phyloP scores from a whole-genome alignment of 1,139 yeast genomes.

The Taphrina confusa region DNA sequence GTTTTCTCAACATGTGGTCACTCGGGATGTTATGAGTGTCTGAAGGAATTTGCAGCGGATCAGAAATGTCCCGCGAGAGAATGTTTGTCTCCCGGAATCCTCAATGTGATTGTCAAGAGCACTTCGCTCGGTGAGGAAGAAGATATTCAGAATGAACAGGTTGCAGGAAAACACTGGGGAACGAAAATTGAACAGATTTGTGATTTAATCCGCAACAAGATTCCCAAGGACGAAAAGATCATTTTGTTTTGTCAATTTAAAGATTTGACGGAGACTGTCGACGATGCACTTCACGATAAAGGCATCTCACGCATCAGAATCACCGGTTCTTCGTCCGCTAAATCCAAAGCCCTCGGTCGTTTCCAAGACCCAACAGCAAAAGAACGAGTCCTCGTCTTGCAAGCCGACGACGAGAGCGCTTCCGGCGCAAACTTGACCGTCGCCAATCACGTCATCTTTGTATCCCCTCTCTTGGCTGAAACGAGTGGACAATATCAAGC shows the following conservation, averaged over 20 bases:
- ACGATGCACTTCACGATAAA: constrained; percentile 20
- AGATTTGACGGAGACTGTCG: constrained; percentile 31
- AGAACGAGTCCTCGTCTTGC: constrained; percentile 32
- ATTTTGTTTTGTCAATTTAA: constrained; percentile 35
- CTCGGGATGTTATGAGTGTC: constrained; percentile 33
- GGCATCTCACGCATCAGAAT: constrained; percentile 19
- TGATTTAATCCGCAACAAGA: constrained; percentile 9
- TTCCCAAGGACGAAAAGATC: constrained; percentile 33
- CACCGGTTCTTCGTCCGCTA: constrained; percentile 23
- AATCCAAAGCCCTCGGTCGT: constrained; percentile 17
- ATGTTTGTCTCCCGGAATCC: constrained; percentile 14
- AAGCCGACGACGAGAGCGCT: constrained; percentile 36
- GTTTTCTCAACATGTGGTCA: constrained; percentile 36
- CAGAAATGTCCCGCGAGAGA: constrained; percentile 24
- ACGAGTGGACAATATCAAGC: constrained; percentile 22
- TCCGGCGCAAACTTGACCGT: constrained; percentile 38
- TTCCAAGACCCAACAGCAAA: constrained; percentile 25
- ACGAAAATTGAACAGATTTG: constrained; percentile 33
- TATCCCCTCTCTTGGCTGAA: constrained; percentile 34
- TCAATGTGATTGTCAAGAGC: constrained; percentile 19
- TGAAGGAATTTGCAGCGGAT: background rate
- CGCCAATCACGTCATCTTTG: constrained; percentile 36
- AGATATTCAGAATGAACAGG: constrained; percentile 13
- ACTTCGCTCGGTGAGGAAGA: constrained; percentile 13
- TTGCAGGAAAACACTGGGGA: constrained; percentile 26